Conservation (phyloP, 2,329 filamentous ascomycete species). For the Leptographium wingfieldii region DNA sequence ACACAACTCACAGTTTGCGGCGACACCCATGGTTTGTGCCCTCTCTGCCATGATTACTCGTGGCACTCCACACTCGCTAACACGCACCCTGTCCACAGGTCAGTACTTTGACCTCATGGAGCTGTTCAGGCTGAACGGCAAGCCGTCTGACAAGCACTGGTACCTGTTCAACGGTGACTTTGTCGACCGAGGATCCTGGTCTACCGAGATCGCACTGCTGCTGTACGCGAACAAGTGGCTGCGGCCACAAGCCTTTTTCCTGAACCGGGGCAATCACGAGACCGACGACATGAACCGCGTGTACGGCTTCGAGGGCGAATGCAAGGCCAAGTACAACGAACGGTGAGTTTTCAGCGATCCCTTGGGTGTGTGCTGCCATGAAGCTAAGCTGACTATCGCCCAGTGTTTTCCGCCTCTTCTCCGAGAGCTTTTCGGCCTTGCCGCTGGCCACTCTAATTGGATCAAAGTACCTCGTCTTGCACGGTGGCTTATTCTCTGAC, state of each 20-base stretch:
- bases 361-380: neutral
- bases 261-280: conserved; percentile 97
- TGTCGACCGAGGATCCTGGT: conserved; percentile 95
- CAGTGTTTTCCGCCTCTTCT: conserved; percentile 90
- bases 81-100: conserved; percentile 33
- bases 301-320: conserved; percentile 97
- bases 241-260: conserved; percentile 74
- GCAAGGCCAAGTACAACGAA: conserved; percentile 96
- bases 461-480: conserved; percentile 79
- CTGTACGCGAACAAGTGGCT: conserved; percentile 97
- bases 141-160: conserved; percentile 71
- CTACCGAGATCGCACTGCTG: conserved; percentile 85
- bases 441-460: conserved; percentile 87
- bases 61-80: too few species aligned
- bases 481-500: conserved; percentile 91
- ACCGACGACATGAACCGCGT: conserved; percentile 99
- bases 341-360: conserved; percentile 25
- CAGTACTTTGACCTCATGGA: conserved; percentile 98
- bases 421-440: conserved; percentile 90
- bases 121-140: conserved; percentile 84
- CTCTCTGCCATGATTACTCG: neutral
- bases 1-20: conserved; percentile 85
- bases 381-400: neutral
- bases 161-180: conserved; percentile 99
- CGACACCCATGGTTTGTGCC: conserved; percentile 73